phyloP scores from a whole-genome alignment of 1,284 basidiomycete species.

The Microbotryum intermedium region DNA sequence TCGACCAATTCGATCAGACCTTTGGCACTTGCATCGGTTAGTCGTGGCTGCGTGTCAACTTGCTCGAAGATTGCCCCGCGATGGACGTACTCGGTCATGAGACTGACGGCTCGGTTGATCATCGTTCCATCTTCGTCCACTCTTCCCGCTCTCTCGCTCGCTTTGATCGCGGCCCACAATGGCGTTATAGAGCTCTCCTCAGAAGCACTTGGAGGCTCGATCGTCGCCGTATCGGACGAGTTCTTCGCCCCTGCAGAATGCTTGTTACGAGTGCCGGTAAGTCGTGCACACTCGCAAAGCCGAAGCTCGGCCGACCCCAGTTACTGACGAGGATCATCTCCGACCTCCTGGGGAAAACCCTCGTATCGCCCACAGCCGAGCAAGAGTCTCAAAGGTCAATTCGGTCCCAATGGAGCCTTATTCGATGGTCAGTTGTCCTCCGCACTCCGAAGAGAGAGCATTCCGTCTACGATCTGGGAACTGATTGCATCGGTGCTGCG shows the following conservation, averaged over 20 bases:
- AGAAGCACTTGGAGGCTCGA: constrained; percentile 66
- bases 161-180: neutral
- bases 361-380: constrained; percentile 53
- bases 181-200: constrained; percentile 65
- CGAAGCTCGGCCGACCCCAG: constrained; percentile 1
- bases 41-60: neutral
- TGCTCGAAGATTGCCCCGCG: neutral
- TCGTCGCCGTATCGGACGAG: constrained; percentile 79
- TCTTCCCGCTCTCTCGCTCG: constrained; percentile 1
- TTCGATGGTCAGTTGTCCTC: constrained; percentile 52
- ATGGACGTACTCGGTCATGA: too few relatives aligned
- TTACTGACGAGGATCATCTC: constrained; percentile 1
- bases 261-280: constrained; percentile 70
- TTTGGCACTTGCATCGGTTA: constrained; percentile 57
- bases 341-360: neutral
- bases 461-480: too few relatives aligned
- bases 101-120: neutral
- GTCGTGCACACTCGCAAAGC: constrained; percentile 27
- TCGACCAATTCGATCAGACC: constrained; percentile 50
- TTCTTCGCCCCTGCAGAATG: constrained; percentile 87
- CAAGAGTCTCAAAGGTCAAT: constrained; percentile 78
- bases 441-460: too few relatives aligned
- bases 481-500: too few relatives aligned
- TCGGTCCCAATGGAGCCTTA: constrained; percentile 88
- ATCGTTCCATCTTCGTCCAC: neutral